Percentiles rank a stretch among this genome's conserved stretches.
These are phyloP conservation scores for Trichocladium antarcticum DNA, from an alignment of 495 filamentous ascomycete species.

Conservation along the genomic window DNA sequence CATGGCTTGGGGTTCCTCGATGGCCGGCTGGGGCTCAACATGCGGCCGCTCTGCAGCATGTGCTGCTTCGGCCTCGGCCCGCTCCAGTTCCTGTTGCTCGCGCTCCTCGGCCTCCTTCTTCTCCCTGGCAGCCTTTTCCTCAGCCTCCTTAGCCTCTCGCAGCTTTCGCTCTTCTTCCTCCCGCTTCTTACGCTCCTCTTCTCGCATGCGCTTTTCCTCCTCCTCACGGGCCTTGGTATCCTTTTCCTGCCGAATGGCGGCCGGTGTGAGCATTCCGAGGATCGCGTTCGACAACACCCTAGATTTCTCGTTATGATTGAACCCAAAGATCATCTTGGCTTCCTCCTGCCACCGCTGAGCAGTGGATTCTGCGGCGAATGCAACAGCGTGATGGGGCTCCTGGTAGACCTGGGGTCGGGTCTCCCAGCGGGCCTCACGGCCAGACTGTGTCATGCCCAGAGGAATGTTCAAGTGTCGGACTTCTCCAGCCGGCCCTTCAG, in stretches of 20 bases:
- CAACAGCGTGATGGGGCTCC: slow-evolving; percentile 47
- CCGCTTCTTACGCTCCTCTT: slow-evolving; percentile 51
- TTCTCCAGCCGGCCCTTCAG: slow-evolving; percentile 26
- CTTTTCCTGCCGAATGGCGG: slow-evolving; percentile 70
- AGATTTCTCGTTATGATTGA: slow-evolving; percentile 56
- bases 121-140: slow-evolving; percentile 45
- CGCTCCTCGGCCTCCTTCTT: slow-evolving; percentile 49
- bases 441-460: slow-evolving; percentile 10
- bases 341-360: slow-evolving; percentile 79
- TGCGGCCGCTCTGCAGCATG: slow-evolving; percentile 30
- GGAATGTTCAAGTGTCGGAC: slow-evolving; percentile 30
- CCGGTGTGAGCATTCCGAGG: slow-evolving; percentile 63
- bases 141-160: slow-evolving; percentile 48
- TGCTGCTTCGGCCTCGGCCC: slow-evolving; percentile 41
- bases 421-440: slow-evolving; percentile 31
- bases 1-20: slow-evolving; percentile 54
- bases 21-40: slow-evolving; percentile 10
- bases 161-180: slow-evolving; percentile 44
- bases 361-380: slow-evolving; percentile 61
- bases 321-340: slow-evolving; percentile 72
- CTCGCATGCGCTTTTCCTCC: slow-evolving; percentile 50
- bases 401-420: slow-evolving; percentile 34
- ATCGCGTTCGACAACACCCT: slow-evolving; percentile 56
- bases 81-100: slow-evolving; percentile 39
- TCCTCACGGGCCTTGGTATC: slow-evolving; percentile 49